These are phyloP conservation scores for Verticillium klebahnii DNA, from an alignment of 2,329 filamentous ascomycete species.

Conservation along the genomic window DNA sequence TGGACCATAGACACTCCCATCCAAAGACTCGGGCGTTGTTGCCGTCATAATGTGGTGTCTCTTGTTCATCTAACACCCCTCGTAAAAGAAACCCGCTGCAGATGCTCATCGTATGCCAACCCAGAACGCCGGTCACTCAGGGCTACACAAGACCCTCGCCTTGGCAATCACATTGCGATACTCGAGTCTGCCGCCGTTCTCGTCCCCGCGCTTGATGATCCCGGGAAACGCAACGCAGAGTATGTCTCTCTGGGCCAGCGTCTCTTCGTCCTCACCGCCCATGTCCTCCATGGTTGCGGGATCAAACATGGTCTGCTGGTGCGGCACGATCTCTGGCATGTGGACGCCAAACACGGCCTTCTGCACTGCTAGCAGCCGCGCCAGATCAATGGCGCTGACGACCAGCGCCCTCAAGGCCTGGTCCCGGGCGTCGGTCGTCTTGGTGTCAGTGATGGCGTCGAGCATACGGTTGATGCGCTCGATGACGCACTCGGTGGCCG, in stretches of 20 bases:
- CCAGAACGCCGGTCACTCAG: constrained; percentile 29
- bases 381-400: constrained; percentile 48
- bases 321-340: constrained; percentile 49
- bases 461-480: constrained; percentile 44
- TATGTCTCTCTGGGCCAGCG: constrained; percentile 46
- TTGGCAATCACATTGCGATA: constrained; percentile 61
- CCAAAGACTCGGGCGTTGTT: too few species aligned
- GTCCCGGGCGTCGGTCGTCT: constrained; percentile 38
- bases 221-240: constrained; percentile 61
- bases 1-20: too few species aligned
- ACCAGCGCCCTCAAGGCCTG: constrained; percentile 49
- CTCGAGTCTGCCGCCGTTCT: constrained; percentile 56
- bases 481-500: constrained; percentile 37
- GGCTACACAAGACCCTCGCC: constrained; percentile 58
- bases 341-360: constrained; percentile 52
- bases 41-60: not conserved
- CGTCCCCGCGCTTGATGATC: constrained; percentile 60
- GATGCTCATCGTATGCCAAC: not conserved
- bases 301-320: constrained; percentile 54
- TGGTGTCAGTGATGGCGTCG: constrained; percentile 39
- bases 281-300: constrained; percentile 60
- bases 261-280: constrained; percentile 56
- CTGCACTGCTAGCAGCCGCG: constrained; percentile 52
- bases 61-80: not conserved
- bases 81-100: not conserved